phyloP scores from a whole-genome alignment of 176 grass and related monocot species.

The Oropetium thomaeum region DNA sequence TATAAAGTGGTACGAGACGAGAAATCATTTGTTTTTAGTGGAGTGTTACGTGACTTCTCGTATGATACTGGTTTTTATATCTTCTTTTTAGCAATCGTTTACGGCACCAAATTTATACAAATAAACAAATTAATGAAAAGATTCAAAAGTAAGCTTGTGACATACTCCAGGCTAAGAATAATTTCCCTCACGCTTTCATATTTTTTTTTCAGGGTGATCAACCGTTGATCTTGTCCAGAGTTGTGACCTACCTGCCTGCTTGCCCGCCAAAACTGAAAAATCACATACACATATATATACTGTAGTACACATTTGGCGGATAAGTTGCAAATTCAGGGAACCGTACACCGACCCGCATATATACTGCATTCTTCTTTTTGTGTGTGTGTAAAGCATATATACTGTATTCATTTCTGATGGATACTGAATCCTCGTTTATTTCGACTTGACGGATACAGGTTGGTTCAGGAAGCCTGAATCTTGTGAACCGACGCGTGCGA shows the following conservation, averaged over 20 bases:
- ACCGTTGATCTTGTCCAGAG: not conserved
- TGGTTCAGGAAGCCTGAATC: not conserved
- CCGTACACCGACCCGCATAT: too few relatives aligned
- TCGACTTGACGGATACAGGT: not conserved
- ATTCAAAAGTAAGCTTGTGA: too few relatives aligned
- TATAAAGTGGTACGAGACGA: not conserved
- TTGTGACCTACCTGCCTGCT: not conserved
- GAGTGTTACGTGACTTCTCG: not conserved
- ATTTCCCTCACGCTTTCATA: too few relatives aligned
- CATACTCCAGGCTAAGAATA: too few relatives aligned
- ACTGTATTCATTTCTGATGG: too few relatives aligned
- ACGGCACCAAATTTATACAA: not conserved
- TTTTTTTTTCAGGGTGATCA: not conserved
- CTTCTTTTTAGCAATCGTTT: not conserved
- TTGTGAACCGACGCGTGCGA: not conserved
- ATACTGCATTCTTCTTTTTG: too few relatives aligned
- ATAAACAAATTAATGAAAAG: too few relatives aligned
- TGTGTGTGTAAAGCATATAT: too few relatives aligned
- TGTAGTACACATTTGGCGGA: too few relatives aligned
- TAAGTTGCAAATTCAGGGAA: too few relatives aligned
- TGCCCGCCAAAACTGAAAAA: not conserved
- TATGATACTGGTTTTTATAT: not conserved
- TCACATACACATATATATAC: not conserved
- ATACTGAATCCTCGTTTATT: not conserved
- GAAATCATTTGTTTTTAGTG: not conserved